A percentile compares a stretch with the other conserved stretches of the same genome.
Conservation (phyloP, 2,329 filamentous ascomycete species). For the Ceratocystis diversiconidia region DNA sequence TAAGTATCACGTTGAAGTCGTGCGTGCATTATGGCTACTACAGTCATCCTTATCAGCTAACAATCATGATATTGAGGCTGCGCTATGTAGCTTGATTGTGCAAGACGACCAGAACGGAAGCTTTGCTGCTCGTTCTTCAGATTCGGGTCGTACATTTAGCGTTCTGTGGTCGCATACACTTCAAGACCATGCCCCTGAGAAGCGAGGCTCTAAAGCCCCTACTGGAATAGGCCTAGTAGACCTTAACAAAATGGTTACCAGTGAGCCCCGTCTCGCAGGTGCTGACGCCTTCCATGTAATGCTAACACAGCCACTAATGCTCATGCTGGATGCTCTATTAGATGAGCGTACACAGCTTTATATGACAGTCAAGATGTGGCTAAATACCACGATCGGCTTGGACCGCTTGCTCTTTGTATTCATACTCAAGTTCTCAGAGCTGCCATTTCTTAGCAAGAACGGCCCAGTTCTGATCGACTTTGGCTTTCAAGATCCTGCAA, state of each 20-base stretch:
- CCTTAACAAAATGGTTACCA: constrained; percentile 22
- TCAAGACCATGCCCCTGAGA: constrained; percentile 42
- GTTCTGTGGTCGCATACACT: constrained; percentile 72
- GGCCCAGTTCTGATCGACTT: constrained; percentile 9
- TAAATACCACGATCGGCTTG: constrained; percentile 51
- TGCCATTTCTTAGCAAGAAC: constrained; percentile 35
- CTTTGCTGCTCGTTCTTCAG: constrained; percentile 36
- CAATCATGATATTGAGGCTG: constrained; percentile 65
- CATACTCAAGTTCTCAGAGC: constrained; percentile 40
- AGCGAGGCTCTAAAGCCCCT: constrained; percentile 32
- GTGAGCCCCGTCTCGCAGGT: constrained; percentile 34
- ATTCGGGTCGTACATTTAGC: constrained; percentile 55
- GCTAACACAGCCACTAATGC: constrained; percentile 65
- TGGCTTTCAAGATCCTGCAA: constrained; percentile 10
- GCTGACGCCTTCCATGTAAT: constrained; percentile 55
- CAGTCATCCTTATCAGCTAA: constrained; percentile 54
- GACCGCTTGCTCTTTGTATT: constrained; percentile 51
- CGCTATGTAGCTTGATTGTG: constrained; percentile 56
- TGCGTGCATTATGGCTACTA: constrained; percentile 72
- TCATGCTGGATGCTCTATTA: constrained; percentile 63
- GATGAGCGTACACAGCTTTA: constrained; percentile 61
- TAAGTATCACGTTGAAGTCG: constrained; percentile 89
- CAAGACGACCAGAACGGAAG: constrained; percentile 34
- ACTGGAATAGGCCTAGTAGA: constrained; percentile 9
- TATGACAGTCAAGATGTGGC: constrained; percentile 66